These are phyloP conservation scores for Omphalotus olearius DNA, from an alignment of 1,284 basidiomycete genomes.

Conservation along the genomic window DNA sequence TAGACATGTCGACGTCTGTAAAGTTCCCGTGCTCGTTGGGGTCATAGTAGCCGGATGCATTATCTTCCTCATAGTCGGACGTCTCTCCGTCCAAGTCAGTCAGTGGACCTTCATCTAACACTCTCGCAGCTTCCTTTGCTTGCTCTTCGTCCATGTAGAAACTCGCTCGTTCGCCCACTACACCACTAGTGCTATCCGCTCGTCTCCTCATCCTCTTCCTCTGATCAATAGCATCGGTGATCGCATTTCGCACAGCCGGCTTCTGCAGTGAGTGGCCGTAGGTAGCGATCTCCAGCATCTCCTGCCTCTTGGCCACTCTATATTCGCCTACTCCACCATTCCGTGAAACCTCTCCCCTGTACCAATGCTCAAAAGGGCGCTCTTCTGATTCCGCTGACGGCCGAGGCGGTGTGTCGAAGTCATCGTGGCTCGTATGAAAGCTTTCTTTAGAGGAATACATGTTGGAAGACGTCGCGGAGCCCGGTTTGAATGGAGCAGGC, in stretches of 20 bases:
- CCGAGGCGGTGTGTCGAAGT: conserved; percentile 28
- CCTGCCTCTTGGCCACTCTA: conserved; percentile 61
- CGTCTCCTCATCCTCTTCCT: conserved; percentile 33
- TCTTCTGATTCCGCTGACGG: conserved; percentile 73
- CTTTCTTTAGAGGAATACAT: conserved; percentile 12
- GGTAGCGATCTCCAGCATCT: conserved; percentile 81
- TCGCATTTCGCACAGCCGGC: conserved; percentile 21
- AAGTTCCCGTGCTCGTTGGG: background rate
- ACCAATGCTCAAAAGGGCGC: conserved; percentile 78
- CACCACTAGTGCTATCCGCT: conserved; percentile 43
- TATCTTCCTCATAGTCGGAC: conserved; percentile 19
- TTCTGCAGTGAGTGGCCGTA: conserved; percentile 56
- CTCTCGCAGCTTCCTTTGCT: conserved; percentile 39
- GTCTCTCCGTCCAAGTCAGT: conserved; percentile 56
- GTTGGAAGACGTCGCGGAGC: conserved; percentile 25
- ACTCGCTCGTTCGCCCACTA: conserved; percentile 49
- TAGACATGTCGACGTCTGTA: conserved; percentile 20
- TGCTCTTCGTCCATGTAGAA: conserved; percentile 62
- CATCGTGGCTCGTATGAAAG: conserved; percentile 19
- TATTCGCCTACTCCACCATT: conserved; percentile 80
- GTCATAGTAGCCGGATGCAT: conserved; percentile 14
- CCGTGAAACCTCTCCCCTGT: conserved; percentile 71
- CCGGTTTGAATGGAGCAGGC: conserved; percentile 37
- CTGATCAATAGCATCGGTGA: conserved; percentile 23
- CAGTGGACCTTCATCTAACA: conserved; percentile 66